Percentiles rank a stretch among this genome's conserved stretches.
Evolutionary conservation across 768 basidiomycete species (phyloP).

Genomic region (Rhodosporidiobolus sp.): DNA sequence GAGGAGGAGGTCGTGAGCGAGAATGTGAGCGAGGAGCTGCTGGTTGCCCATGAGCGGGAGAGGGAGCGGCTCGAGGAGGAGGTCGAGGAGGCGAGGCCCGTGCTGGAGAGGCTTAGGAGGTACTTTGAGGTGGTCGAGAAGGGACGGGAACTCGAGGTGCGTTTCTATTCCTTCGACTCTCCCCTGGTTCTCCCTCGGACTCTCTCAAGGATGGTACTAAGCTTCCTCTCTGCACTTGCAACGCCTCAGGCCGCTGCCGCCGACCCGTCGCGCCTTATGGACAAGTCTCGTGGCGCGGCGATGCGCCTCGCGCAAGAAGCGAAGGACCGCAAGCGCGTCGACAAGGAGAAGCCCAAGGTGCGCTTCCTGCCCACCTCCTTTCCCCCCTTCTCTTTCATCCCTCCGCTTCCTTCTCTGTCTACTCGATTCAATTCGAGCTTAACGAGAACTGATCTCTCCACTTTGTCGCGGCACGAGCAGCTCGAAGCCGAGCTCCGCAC

Average conservation of each 20-base stretch:
- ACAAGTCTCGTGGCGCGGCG: constrained; percentile 64
- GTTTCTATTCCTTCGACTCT: background rate
- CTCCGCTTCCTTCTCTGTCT: too few species aligned
- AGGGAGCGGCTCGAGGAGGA: constrained; percentile 82
- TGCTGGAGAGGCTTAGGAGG: constrained; percentile 72
- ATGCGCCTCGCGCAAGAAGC: constrained; percentile 86
- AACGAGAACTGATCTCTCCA: background rate
- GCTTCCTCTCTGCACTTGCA: too few species aligned
- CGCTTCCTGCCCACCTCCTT: constrained; percentile 42
- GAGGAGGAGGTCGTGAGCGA: constrained; percentile 33
- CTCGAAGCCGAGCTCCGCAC: constrained; percentile 80
- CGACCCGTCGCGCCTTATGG: constrained; percentile 76
- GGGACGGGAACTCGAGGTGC: constrained; percentile 72
- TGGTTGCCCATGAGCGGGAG: constrained; percentile 87
- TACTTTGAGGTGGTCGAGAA: constrained; percentile 90
- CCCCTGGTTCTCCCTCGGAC: background rate
- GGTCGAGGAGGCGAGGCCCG: constrained; percentile 67
- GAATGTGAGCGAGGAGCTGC: constrained; percentile 38
- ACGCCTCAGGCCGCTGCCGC: constrained; percentile 65
- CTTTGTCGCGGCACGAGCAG: constrained; percentile 52
- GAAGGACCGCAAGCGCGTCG: constrained; percentile 92
- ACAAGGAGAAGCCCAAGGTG: constrained; percentile 88
- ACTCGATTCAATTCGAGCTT: background rate
- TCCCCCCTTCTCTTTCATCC: background rate
- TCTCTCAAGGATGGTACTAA: too few species aligned